Percentiles rank a stretch among this genome's conserved stretches.
Conservation (phyloP, 1,284 basidiomycete species). For the Bjerkandera adusta region DNA sequence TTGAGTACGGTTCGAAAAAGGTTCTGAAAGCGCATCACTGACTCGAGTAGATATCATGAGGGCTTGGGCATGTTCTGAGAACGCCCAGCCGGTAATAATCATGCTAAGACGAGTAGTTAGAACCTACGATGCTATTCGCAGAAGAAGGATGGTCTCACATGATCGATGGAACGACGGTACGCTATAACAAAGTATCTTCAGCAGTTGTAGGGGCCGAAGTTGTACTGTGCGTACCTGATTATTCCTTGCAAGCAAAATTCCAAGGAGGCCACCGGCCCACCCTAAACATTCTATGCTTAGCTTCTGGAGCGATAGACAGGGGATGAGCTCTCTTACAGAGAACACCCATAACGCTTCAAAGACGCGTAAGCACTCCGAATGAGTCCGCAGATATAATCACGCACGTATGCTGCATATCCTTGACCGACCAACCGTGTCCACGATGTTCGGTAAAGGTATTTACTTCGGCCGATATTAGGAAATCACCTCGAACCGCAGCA, state of each 20-base stretch:
- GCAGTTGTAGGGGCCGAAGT: not conserved
- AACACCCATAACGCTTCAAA: slow-evolving; percentile 39
- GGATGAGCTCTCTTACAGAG: slow-evolving; percentile 38
- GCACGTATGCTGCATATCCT: slow-evolving; percentile 94
- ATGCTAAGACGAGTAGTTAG: slow-evolving; percentile 47
- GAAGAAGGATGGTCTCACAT: slow-evolving; percentile 59
- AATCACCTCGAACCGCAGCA: slow-evolving; percentile 5
- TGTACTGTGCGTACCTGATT: slow-evolving; percentile 53
- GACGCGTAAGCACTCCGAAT: too few relatives aligned
- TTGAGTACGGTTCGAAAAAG: not conserved
- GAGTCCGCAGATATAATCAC: too few relatives aligned
- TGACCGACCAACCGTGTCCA: slow-evolving; percentile 80
- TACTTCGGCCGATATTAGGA: slow-evolving; percentile 40
- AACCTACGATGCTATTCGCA: too few relatives aligned
- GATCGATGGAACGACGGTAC: slow-evolving; percentile 80
- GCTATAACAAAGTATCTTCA: slow-evolving; percentile 31
- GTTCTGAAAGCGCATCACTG: slow-evolving; percentile 4
- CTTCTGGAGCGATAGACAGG: not conserved
- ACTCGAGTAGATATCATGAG: slow-evolving; percentile 84
- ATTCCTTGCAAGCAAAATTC: slow-evolving; percentile 82
- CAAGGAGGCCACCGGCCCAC: slow-evolving; percentile 91
- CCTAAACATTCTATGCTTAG: slow-evolving; percentile 38
- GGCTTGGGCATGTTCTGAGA: slow-evolving; percentile 88
- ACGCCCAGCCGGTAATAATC: slow-evolving; percentile 91
- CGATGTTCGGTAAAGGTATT: slow-evolving; percentile 95